Evolutionary conservation across 352 stramenopile genomes (phyloP), one percentile per base, ranked within the genome.

Genomic region (Phytophthora ohioensis): DNA sequence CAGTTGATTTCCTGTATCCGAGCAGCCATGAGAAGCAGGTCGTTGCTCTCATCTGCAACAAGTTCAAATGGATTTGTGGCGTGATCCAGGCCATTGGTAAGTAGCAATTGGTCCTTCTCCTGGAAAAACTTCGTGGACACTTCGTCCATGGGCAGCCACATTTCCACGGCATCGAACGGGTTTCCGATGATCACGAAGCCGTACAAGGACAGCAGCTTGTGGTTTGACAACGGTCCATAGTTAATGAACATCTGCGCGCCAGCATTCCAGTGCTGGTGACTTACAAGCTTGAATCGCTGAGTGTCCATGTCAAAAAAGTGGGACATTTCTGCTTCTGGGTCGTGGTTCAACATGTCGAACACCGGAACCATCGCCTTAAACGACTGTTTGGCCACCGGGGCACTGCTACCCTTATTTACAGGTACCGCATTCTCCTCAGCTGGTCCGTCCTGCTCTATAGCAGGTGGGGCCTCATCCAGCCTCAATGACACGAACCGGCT

Each of bases 281-380:
- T 91, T 41, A 91, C 80, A 21, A 95, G 79, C 64, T 85, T 81
- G 41, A 95, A 90, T 4, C 57, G 60, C 27, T 89, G 58, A 27
- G 70, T 78, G 0, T 76, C 57, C 32, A 75, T 49, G 57, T 95
- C 87, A 64, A 84, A 88, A 31, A 79, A 84, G 69, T 95, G 88
- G 4, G 71, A 82, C 79, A 94, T 89, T 64, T 93, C 81, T 9
- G 85, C 88, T 58, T 83, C 74, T 9, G 86, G 84, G 65, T 93
- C 80, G 67, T 95, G 86, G 70, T 95, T 95, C 53, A 95, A 74
- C 86, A 95, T 94, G 70, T 95, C 88, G 45, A 95, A 95, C 30
- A 95, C 88, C 0, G 88, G 88, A 9, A 91, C 82, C 88, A 95
- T 95, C 4, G 83, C 85, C 67, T 95, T 95, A 55, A 90, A 74